These are phyloP conservation scores for Entomophthora muscae DNA, from an alignment of 371 early-diverging fungal genomes.

Conservation along the genomic window DNA sequence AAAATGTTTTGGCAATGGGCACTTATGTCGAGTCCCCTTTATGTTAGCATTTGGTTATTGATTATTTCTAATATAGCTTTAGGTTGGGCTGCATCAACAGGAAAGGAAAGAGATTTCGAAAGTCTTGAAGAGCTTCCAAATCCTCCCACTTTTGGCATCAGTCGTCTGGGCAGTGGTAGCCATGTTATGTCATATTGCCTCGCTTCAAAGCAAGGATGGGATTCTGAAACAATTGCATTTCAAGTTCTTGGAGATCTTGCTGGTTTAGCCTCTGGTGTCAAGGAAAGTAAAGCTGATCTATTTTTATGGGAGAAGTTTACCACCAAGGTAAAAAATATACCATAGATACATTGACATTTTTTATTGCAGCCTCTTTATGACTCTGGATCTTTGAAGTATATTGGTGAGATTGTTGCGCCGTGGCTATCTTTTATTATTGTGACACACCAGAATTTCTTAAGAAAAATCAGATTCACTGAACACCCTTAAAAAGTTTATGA, in stretches of 20 bases:
- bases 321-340: neutral
- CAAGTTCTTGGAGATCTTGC: neutral
- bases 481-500: neutral
- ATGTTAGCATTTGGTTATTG: neutral
- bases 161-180: neutral
- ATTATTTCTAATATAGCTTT: neutral
- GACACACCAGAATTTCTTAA: neutral
- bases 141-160: neutral
- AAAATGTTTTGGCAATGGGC: neutral
- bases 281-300: neutral
- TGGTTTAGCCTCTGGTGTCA: neutral
- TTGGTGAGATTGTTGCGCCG: neutral
- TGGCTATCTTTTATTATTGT: conserved; percentile 2
- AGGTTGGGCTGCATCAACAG: conserved; percentile 6
- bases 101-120: neutral
- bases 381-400: neutral
- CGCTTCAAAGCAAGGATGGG: neutral
- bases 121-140: neutral
- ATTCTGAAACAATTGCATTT: neutral
- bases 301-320: conserved; percentile 5
- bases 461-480: neutral
- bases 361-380: conserved; percentile 3
- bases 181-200: neutral
- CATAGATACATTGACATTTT: no score
- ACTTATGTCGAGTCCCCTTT: conserved; percentile 1